These are phyloP conservation scores for Cyclospora cayetanensis DNA, from an alignment of 169 alveolate genomes.

Conservation along the genomic window DNA sequence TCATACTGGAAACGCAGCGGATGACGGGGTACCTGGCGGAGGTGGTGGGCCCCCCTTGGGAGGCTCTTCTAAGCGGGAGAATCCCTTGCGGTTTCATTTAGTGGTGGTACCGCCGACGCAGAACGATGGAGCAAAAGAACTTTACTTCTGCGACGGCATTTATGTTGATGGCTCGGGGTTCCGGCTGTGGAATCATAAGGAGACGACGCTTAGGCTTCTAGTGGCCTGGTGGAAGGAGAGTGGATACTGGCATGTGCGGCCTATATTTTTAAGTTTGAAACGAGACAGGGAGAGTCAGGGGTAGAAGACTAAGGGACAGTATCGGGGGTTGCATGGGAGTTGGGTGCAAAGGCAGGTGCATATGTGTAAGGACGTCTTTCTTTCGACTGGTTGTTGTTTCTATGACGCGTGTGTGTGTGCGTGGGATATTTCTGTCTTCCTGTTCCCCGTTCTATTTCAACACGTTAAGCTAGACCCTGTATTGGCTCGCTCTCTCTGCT, in stretches of 20 bases:
- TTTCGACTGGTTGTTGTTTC: neutral
- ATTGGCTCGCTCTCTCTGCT: neutral
- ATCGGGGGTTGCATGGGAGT: neutral
- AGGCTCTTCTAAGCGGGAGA: too few relatives aligned
- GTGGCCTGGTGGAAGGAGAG: slow-evolving; percentile 87
- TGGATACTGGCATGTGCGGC: slow-evolving; percentile 83
- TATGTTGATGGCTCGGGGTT: slow-evolving; percentile 83
- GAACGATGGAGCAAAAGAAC: neutral
- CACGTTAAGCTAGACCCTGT: too few relatives aligned
- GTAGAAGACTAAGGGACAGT: neutral
- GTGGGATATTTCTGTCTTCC: neutral
- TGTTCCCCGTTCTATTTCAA: too few relatives aligned
- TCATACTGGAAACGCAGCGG: slow-evolving; percentile 60
- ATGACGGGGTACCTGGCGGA: neutral
- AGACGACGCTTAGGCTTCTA: slow-evolving; percentile 74
- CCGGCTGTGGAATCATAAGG: slow-evolving; percentile 81
- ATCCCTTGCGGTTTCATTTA: slow-evolving; percentile 81
- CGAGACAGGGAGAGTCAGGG: neutral
- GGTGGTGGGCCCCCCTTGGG: neutral
- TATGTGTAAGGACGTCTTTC: neutral
- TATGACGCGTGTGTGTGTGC: neutral
- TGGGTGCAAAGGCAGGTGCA: neutral
- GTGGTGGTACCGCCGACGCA: slow-evolving; percentile 80
- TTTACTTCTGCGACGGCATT: slow-evolving; percentile 75
- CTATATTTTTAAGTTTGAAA: neutral